Conservation (phyloP, 495 filamentous ascomycete genomes). For the Penicillium roqueforti region DNA sequence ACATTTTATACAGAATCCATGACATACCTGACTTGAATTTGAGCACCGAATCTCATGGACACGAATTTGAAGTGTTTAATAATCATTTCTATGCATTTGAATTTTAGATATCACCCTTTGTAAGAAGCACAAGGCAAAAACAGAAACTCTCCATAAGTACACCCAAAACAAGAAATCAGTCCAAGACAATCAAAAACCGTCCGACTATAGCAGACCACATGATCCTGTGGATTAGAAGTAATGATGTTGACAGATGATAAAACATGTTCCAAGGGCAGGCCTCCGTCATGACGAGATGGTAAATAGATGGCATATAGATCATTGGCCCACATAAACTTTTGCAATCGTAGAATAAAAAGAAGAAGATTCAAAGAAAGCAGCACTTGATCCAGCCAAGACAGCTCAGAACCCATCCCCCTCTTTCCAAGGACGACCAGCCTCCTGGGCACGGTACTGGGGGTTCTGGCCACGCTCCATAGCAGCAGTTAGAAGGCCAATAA, state of each 20-base stretch:
- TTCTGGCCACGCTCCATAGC: conserved; percentile 51
- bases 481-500: conserved; percentile 31
- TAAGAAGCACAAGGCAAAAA: neutral
- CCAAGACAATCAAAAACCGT: neutral
- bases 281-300: neutral
- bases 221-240: neutral
- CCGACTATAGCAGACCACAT: neutral
- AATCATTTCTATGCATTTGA: neutral
- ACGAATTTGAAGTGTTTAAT: neutral
- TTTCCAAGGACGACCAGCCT: conserved; percentile 50
- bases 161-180: neutral
- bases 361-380: neutral
- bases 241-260: neutral
- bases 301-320: conserved; percentile 3
- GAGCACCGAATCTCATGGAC: too few relatives aligned
- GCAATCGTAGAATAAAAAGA: neutral
- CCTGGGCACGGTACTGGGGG: conserved; percentile 47
- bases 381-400: neutral
- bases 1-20: neutral
- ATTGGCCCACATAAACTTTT: neutral
- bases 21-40: neutral
- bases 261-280: neutral
- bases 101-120: neutral
- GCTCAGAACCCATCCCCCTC: conserved; percentile 50
- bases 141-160: neutral